Evolutionary conservation across 2,329 filamentous ascomycete species (phyloP).

Genomic region (Cyclaneusma minus): DNA sequence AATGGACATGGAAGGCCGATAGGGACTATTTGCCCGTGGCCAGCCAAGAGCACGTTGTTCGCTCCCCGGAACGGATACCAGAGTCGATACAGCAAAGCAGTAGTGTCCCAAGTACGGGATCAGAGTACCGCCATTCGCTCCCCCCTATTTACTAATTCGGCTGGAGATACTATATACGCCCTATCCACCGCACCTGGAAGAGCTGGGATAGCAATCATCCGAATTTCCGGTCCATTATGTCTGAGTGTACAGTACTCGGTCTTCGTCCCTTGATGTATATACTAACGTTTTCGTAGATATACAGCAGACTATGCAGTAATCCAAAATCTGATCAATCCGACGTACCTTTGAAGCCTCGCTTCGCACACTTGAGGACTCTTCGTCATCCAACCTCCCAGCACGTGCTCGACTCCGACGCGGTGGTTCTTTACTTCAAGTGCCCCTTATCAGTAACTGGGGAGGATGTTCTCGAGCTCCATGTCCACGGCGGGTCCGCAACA

Average conservation of each 20-base stretch:
- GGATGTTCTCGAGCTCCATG: constrained; percentile 79
- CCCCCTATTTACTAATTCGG: background rate
- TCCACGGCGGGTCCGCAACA: constrained; percentile 85
- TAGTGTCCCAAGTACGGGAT: no score
- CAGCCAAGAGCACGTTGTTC: no score
- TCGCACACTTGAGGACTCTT: constrained; percentile 61
- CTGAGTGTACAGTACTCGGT: constrained; percentile 32
- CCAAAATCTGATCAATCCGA: no score
- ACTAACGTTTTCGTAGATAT: constrained; percentile 33
- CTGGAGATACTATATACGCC: constrained; percentile 66
- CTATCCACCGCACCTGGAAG: constrained; percentile 74
- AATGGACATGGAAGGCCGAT: no score
- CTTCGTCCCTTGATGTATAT: constrained; percentile 1
- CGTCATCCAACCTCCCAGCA: constrained; percentile 37
- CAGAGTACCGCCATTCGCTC: no score
- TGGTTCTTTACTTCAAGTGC: constrained; percentile 69
- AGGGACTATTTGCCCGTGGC: no score
- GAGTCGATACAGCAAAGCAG: no score
- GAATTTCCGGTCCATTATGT: constrained; percentile 70
- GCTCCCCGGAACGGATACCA: no score
- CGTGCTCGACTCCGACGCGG: constrained; percentile 59
- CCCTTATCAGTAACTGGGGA: constrained; percentile 83
- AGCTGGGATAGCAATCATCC: constrained; percentile 80
- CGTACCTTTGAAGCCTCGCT: constrained; percentile 37
- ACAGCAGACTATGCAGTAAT: constrained; percentile 45